A percentile compares a stretch with the other conserved stretches of the same genome.
phyloP scores from a whole-genome alignment of 345 rosid species.

The Dipteronia dyeriana region DNA sequence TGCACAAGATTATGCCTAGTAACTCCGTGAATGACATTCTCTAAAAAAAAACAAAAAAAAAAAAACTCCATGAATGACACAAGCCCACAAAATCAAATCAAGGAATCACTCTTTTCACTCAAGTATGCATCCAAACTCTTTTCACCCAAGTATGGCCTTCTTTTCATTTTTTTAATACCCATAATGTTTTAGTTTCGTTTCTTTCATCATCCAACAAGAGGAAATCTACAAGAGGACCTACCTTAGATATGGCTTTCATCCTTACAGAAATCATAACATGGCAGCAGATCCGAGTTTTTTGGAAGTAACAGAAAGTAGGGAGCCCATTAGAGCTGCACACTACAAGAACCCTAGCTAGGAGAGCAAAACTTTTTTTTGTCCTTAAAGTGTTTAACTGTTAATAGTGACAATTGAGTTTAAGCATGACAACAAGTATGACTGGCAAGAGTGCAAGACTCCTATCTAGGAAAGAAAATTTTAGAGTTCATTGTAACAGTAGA shows the following conservation, averaged over 20 bases:
- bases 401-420: no score
- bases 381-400: no score
- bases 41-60: no score
- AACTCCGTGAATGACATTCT: neutral
- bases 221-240: neutral
- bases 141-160: neutral
- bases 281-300: no score
- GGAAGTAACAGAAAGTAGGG: no score
- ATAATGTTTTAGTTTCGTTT: neutral
- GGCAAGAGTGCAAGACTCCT: neutral
- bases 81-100: neutral
- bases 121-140: no score
- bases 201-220: neutral
- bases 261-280: neutral
- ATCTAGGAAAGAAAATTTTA: neutral
- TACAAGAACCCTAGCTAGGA: neutral
- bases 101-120: no score
- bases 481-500: neutral
- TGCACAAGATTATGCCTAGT: neutral
- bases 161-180: neutral
- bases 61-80: neutral
- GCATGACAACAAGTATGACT: neutral
- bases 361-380: neutral
- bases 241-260: neutral
- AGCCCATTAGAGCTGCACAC: neutral